Conservation (phyloP, 345 rosid species). For the Rhizophora mangle region DNA sequence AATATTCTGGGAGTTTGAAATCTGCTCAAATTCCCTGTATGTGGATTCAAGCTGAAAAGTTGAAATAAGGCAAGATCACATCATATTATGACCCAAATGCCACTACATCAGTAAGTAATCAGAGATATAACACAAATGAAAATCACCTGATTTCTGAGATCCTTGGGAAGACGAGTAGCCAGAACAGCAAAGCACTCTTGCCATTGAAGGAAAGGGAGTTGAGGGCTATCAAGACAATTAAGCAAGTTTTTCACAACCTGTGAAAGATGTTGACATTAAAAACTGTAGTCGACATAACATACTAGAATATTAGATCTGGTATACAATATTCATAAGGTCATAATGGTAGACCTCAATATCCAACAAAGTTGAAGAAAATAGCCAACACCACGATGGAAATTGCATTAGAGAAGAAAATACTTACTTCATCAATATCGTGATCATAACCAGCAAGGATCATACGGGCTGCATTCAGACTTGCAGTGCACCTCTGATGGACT, state of each 20-base stretch:
- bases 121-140: conserved; percentile 9
- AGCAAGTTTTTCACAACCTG: conserved; percentile 93
- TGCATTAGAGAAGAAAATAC: conserved; percentile 18
- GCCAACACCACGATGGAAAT: background rate
- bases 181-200: conserved; percentile 94
- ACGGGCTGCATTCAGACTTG: conserved; percentile 83
- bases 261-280: conserved; percentile 12
- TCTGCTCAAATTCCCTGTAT: conserved; percentile 58
- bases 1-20: conserved; percentile 55
- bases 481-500: conserved; percentile 99
- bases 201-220: conserved; percentile 99
- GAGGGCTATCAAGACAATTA: conserved; percentile 88
- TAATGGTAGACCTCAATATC: background rate
- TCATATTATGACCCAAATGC: conserved; percentile 16
- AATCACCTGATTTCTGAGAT: conserved; percentile 73
- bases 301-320: background rate
- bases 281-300: background rate
- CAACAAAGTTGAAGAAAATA: too few species aligned
- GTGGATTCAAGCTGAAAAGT: conserved; percentile 80
- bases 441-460: conserved; percentile 99
- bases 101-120: conserved; percentile 9
- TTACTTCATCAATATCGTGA: conserved; percentile 85
- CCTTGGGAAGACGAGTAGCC: conserved; percentile 92
- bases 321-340: background rate
- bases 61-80: conserved; percentile 19